Evolutionary conservation across 257 asterid genomes (phyloP), one percentile per base, ranked within the genome.

Genomic region (Jacaranda copaia): DNA sequence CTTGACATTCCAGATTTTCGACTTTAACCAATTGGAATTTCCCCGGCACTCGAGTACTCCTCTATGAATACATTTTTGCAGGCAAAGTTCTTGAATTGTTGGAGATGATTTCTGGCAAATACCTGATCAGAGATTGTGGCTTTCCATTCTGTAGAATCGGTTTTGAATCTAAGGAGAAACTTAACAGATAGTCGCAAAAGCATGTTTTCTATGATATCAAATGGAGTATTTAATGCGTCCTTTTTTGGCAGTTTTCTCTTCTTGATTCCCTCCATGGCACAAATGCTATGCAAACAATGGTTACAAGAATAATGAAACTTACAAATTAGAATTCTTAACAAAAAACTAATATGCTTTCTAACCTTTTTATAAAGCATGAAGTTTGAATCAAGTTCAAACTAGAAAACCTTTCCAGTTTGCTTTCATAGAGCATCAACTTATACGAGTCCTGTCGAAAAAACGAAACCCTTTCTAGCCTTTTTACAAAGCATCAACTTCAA

Each of bases 71-170:
- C 46, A 53, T 35, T 14, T 3, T 16, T 40, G 48, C 40, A 20
- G 59, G 35, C 10, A 1, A 49, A 65, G 1, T 19, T 76, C 14
- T 65, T 66, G 19, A 16, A 66, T 14, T 20, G 80, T 0, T 15
- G 57, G 60, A 76, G 74, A 40, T 66, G 67, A 9, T 12, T 18
- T 65, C 20, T 38, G 8, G 36, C 32, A 6, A 75, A 75, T 12
- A 0, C 0, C 8, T 56, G 73, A 16, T 62, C 65, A 5, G 65
- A 75, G 56, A 63, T 75, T 39, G 46, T 75, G 45, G 64, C 25
- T 1, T 25, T 1, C 80, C 80, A 76, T 5, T 10, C 10, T 18
- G 56, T 76, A 5, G 68, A 76, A 6, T 66, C 60, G 2, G 20
- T 3, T 56, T 42, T 66, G 74, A 66, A 66, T 19, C 60, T 35